Base-by-base conservation (phyloP, 495 filamentous ascomycete species). In the Penicillium lagena region DNA sequence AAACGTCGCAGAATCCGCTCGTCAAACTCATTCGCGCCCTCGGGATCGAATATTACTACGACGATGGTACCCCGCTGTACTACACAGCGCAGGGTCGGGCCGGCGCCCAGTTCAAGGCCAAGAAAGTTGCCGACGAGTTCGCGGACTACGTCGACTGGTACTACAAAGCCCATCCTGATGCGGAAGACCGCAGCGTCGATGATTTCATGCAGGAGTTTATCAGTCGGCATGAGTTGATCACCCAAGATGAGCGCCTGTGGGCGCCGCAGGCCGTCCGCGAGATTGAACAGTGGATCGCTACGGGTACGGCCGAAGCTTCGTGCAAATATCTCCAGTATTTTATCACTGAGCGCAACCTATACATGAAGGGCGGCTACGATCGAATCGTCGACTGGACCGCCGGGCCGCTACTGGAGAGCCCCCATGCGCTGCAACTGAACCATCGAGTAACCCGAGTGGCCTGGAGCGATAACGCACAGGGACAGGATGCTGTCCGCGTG, bases 351-450 rank as follows among this genome's bases (percentile, higher is more conserved):
- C 54, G 54, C 11, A 58, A 58, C 41, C 42, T 58, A 7, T 58
- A 58, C 33, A 58, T 58, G 54, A 54, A 58, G 35, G 54, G 54
- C 27, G 54, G 54, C 9, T 58, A 58, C 32, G 54, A 58, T 34
- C 47, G 39, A 31, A 54, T 58, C n/a, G 54, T 58, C n/a, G 42
- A 58, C 37, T 58, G 54, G 54, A 51, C 42, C 12, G 51, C 51
- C 12, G 35, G 48, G 33, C 33, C 47, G 14, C 51, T 58, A 29
- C 41, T 28, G 28, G 33, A 34, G 1, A 46, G 43, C 35, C 42
- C 54, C 10, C 43, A 14, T 12, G 49, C 46, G 9, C 46, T 58
- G 11, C 47, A 48, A 35, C 51, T 54, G 9, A 54, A 54, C 42
- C 51, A 54, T 14, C 39, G 31, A 1, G 54, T 58, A n/a, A 39